Evolutionary conservation across 441 rosid genomes (phyloP), one percentile per base, ranked within the genome.

Genomic region (Sinapis alba): DNA sequence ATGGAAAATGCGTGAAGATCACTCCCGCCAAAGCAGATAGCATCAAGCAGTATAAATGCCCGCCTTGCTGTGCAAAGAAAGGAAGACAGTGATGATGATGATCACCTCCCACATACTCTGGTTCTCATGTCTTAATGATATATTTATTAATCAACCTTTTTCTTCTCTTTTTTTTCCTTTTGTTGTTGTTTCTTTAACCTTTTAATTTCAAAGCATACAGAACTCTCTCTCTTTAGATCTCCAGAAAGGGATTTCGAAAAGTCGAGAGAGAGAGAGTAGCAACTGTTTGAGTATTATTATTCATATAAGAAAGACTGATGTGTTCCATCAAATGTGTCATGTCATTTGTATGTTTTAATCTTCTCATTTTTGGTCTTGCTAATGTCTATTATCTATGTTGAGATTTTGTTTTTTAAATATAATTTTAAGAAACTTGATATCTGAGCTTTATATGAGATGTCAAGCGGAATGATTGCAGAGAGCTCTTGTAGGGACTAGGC

Each of bases 41-140:
- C 72, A 87, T 87, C 62, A 84, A 87, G 83, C 89, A 87, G 68
- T 87, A 85, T 73, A 85, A 85, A 76, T 85, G 91, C 81, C 91
- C 91, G 9, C 73, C 82, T 61, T 87, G 91, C 87, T 85, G 85
- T 84, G 68, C 83, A 28, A 87, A 85, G 87, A 84, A 82, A 68
- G 84, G 81, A 79, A 83, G 89, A 83, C 87, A 84, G 85, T 85
- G 82, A 79, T 70, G 71, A 12, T 54, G 66, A 19, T 30, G 5
- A 19, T 18, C 68, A 65, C 54, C 64, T 60, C 56, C 28, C 73
- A 59, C 12, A 26, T 18, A 38, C 41, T 66, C 69, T 72, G 77
- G 60, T 66, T 72, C 77, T 66, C 69, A 60, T 66, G 80, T 78
- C 64, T 61, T 60, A 38, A 78, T 60, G 69, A 4, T 66, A 66